Conservation (phyloP, 2,329 filamentous ascomycete species). For the Aspergillus quadricinctus region DNA sequence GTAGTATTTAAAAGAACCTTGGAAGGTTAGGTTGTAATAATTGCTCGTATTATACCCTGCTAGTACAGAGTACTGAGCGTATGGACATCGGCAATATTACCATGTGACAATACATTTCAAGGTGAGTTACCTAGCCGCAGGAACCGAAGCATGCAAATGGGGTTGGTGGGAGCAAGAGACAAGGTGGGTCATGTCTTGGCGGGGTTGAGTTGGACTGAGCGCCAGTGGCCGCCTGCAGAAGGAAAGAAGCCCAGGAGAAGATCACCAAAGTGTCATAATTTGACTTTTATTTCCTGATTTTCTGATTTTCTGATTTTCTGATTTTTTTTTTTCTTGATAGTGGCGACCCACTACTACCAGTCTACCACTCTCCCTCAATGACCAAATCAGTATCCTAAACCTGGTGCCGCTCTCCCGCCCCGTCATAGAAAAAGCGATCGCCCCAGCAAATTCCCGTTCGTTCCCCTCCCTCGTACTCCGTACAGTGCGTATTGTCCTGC, state of each 20-base stretch:
- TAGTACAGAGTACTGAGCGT: not conserved
- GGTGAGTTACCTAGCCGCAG: constrained; percentile 22
- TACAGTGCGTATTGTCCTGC: not conserved
- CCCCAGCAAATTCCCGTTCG: constrained; percentile 6
- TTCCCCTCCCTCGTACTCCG: not conserved
- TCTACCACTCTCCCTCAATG: constrained; percentile 1
- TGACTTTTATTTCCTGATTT: constrained; percentile 1
- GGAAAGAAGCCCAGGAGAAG: constrained; percentile 19
- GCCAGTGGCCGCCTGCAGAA: constrained; percentile 14
- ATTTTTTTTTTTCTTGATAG: constrained; percentile 4
- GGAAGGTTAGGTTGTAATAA: too few relatives aligned
- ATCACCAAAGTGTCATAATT: constrained; percentile 8
- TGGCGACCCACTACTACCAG: constrained; percentile 8
- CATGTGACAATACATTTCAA: constrained; percentile 5
- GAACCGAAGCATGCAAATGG: constrained; percentile 20
- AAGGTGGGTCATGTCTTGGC: constrained; percentile 14
- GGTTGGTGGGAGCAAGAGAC: constrained; percentile 13
- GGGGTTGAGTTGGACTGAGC: constrained; percentile 21
- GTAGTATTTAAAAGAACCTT: not conserved
- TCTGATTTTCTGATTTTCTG: not conserved
- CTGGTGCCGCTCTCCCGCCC: constrained; percentile 14
- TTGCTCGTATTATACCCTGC: not conserved
- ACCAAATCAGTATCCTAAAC: constrained; percentile 8
- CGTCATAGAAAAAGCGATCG: constrained; percentile 5
- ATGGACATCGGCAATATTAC: not conserved